These are phyloP conservation scores for Eucalyptus pauciflora DNA, from an alignment of 345 rosid genomes.

Conservation along the genomic window DNA sequence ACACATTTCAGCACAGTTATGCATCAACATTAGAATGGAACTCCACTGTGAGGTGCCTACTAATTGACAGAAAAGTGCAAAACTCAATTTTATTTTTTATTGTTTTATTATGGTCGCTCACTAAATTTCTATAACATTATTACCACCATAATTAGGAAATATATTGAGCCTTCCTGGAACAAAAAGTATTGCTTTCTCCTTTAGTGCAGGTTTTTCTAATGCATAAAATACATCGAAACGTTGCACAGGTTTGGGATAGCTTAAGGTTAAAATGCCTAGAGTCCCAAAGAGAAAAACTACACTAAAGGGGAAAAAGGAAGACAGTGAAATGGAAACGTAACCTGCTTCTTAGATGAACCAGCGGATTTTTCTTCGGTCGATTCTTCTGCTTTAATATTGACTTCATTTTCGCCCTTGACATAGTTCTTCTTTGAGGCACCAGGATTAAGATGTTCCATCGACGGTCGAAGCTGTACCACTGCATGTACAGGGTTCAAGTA, in stretches of 20 bases:
- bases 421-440: constrained; percentile 22
- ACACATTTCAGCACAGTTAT: not conserved
- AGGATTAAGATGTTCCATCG: constrained; percentile 25
- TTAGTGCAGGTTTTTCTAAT: not conserved
- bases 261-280: not conserved
- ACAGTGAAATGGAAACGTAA: not conserved
- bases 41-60: not conserved
- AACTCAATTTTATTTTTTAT: not conserved
- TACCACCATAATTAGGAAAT: not conserved
- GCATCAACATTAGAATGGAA: not conserved
- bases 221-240: not conserved
- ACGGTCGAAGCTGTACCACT: constrained; percentile 82
- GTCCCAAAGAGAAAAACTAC: not conserved
- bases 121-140: not conserved
- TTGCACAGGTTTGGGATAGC: not conserved
- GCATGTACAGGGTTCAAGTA: constrained; percentile 80
- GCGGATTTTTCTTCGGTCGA: constrained; percentile 19
- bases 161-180: not conserved
- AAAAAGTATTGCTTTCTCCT: not conserved
- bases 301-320: not conserved
- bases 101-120: not conserved
- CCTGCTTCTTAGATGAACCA: constrained; percentile 61
- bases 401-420: constrained; percentile 14
- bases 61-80: not conserved
- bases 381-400: constrained; percentile 17